Evolutionary conservation across 2,329 filamentous ascomycete species (phyloP), one percentile per base, ranked within the genome.

Genomic region (Exophiala calicioides): DNA sequence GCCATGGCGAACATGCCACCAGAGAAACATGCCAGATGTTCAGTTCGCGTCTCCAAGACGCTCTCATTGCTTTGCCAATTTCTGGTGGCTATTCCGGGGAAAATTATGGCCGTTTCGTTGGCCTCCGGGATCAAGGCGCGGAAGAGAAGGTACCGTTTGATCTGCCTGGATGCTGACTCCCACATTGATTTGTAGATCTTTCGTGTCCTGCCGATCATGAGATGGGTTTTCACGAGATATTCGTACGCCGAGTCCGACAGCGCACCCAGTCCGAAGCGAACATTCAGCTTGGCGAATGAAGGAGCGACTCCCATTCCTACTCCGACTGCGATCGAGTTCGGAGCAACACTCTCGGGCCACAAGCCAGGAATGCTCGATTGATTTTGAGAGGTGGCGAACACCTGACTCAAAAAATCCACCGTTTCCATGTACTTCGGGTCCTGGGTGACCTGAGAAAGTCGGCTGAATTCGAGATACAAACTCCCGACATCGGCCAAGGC

Each of bases 141-240:
- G 67, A 81, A 95, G 45, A 95, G 78, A 7, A 95, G 74, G 65
- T 86, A 78, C 53, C 88, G 76, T 55, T 85, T 85, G 27, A 85
- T 79, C 0, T 81, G 81, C 4, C 84, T 78, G 20, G 83, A 78
- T 2, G 81, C 78, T 43, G 78, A 79, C 47, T 84, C 74, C 62
- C 94, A 89, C 44, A 49, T 47, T 13, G 76, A 77, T 51, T 77
- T 73, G 65, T 94, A 94, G 62, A 58, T 48, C 20, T 47, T 34
- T 52, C 83, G 80, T 1, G 82, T 73, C 1, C 88, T 89, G 46
- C 88, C 87, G 1, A 95, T 78, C 2, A 95, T 76, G 4, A 91
- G 69, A 61, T 85, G 85, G 70, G 90, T 73, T 62, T 81, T 80
- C 0, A 77, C 75, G 10, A 82, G 62, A 54, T 80, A 80, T 55